These are phyloP conservation scores for Leccinellum albellum DNA, from an alignment of 768 basidiomycete genomes.

Conservation along the genomic window DNA sequence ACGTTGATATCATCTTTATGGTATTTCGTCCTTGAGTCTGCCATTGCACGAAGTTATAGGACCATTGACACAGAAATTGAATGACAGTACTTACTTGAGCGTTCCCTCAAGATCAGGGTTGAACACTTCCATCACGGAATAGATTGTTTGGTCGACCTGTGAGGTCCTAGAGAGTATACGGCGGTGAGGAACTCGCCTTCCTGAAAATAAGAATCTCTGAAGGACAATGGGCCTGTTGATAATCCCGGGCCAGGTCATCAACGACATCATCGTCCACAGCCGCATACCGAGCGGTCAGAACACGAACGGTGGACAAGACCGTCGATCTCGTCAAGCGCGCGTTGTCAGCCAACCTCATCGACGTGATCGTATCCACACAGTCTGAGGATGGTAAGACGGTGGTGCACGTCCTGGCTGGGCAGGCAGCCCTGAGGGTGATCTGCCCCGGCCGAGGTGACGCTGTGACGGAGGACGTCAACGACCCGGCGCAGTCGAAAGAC, in stretches of 20 bases:
- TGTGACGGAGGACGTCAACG: conserved; percentile 16
- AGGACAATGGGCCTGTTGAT: background rate
- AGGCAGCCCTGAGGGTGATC: conserved; percentile 9
- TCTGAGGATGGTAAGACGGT: conserved; percentile 10
- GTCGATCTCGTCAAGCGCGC: conserved; percentile 9
- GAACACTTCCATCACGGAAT: background rate
- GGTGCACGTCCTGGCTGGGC: background rate
- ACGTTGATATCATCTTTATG: background rate
- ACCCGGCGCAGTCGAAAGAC: conserved; percentile 16
- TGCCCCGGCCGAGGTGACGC: conserved; percentile 20
- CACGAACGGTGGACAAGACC: conserved; percentile 11
- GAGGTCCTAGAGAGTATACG: background rate
- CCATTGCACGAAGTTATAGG: background rate
- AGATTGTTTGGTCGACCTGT: background rate
- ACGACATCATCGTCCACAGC: conserved; percentile 19
- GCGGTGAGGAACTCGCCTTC: background rate
- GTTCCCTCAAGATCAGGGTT: background rate
- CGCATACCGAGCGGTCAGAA: background rate
- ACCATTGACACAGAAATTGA: background rate
- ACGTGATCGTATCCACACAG: conserved; percentile 17
- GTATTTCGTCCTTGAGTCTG: background rate
- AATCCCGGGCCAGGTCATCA: conserved; percentile 19
- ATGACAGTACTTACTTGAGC: background rate
- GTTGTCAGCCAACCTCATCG: conserved; percentile 16
- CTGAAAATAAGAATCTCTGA: no score